These are phyloP conservation scores for Cordyceps sp. DNA, from an alignment of 2,329 filamentous ascomycete genomes.

Conservation along the genomic window DNA sequence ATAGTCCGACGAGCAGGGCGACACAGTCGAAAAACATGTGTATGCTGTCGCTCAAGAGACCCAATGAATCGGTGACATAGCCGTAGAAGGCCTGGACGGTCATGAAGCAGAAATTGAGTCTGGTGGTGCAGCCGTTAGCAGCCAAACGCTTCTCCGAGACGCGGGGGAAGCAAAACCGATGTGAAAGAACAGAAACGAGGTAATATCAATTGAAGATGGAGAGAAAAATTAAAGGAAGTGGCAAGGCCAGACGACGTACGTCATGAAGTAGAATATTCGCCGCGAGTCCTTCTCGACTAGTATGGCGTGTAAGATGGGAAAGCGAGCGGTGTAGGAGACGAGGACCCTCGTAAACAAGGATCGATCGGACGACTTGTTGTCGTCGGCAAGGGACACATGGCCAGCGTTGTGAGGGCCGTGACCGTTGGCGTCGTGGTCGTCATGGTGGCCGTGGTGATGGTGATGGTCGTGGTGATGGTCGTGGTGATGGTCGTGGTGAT, in stretches of 20 bases:
- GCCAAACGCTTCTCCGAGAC: no score
- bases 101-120: constrained; percentile 92
- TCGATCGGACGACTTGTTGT: constrained; percentile 13
- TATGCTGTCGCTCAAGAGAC: constrained; percentile 91
- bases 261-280: constrained; percentile 94
- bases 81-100: constrained; percentile 86
- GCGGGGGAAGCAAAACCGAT: no score
- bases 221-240: no score
- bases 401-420: constrained; percentile 6
- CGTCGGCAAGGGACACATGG: constrained; percentile 6
- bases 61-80: constrained; percentile 80
- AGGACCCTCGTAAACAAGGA: constrained; percentile 59
- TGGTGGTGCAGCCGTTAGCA: constrained; percentile 24
- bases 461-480: no score
- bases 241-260: constrained; percentile 30
- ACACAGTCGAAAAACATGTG: constrained; percentile 99
- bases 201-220: no score
- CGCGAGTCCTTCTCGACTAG: constrained; percentile 83
- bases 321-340: constrained; percentile 50
- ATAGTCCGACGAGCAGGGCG: constrained; percentile 74
- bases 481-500: constrained; percentile 14
- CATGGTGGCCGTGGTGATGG: constrained; percentile 13
- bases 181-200: no score
- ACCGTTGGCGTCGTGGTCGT: constrained; percentile 7
- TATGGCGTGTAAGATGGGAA: constrained; percentile 71